Evolutionary conservation across 148 eudicot genomes (phyloP).

Genomic region (Vaccinium darrowii): DNA sequence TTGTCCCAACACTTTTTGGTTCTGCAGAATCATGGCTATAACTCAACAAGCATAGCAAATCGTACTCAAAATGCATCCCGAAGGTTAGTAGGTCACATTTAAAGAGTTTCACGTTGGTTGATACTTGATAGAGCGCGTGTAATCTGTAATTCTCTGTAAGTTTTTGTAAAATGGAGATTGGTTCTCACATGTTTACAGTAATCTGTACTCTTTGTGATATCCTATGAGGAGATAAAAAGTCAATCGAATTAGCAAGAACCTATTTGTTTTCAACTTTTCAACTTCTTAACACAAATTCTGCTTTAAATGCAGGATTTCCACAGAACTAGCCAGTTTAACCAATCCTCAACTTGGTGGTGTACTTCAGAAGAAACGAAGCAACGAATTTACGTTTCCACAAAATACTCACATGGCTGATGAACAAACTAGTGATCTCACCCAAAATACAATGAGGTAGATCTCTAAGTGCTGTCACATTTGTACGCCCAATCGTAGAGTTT

Average conservation of each 20-base stretch:
- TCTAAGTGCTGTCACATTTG: neutral
- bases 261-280: neutral
- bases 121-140: neutral
- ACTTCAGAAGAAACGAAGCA: constrained; percentile 26
- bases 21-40: constrained; percentile 35
- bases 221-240: neutral
- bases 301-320: constrained; percentile 36
- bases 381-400: constrained; percentile 24
- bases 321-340: constrained; percentile 34
- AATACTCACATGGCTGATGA: constrained; percentile 27
- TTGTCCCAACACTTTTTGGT: neutral
- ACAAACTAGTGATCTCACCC: constrained; percentile 30
- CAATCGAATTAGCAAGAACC: neutral
- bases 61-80: constrained; percentile 37
- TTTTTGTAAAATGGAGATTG: neutral
- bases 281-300: neutral
- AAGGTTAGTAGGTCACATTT: constrained; percentile 28
- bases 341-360: constrained; percentile 25
- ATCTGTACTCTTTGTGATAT: neutral
- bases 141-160: neutral
- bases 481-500: neutral
- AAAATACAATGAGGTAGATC: constrained; percentile 29
- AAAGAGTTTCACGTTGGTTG: neutral
- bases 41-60: constrained; percentile 20
- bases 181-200: neutral